Evolutionary conservation across 208 protist genomes (phyloP), one percentile per base, ranked within the genome.

Genomic region (Trypanosoma lewisi): DNA sequence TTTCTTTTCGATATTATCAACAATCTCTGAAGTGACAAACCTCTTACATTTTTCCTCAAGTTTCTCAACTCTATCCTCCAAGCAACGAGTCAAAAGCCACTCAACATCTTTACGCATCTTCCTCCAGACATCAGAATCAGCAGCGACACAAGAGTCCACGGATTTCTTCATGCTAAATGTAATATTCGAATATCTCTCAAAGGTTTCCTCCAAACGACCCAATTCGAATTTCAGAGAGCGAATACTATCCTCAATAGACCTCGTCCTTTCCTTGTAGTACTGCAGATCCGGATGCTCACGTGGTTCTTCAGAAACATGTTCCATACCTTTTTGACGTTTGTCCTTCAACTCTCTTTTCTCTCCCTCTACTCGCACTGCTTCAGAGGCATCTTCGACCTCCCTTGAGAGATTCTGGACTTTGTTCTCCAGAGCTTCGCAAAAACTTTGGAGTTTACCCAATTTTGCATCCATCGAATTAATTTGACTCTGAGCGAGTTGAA

Each of bases 401-500:
- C 39, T 45, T 44, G 61, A 66, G 3, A 66, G 50, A 25, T 4
- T 3, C 9, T 57, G 36, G 8, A 66, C 12, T 39, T 21, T 56
- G 17, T 27, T 66, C 44, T 66, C 61, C n/a, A 66, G 28, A 39
- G 21, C 34, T 31, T 66, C 23, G 31, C 17, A 28, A 28, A 66
- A 37, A 56, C 14, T 16, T 14, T 57, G 36, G 33, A 66, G 4
- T 39, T 37, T 34, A 50, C 58, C 61, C 33, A 66, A 23, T 39
- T 50, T 30, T 11, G 58, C 50, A 42, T 66, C 61, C 16, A 49
- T 16, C 17, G 28, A 12, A 23, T 66, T 48, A 58, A 58, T 1
- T 27, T 66, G 48, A 28, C 61, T 14, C 30, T 66, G 61, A 50
- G 27, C 28, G 2, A 36, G 58, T 45, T 66, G 49, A 50, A 66